Conservation (phyloP, 306 rosid species). For the Fragaria iinumae region DNA sequence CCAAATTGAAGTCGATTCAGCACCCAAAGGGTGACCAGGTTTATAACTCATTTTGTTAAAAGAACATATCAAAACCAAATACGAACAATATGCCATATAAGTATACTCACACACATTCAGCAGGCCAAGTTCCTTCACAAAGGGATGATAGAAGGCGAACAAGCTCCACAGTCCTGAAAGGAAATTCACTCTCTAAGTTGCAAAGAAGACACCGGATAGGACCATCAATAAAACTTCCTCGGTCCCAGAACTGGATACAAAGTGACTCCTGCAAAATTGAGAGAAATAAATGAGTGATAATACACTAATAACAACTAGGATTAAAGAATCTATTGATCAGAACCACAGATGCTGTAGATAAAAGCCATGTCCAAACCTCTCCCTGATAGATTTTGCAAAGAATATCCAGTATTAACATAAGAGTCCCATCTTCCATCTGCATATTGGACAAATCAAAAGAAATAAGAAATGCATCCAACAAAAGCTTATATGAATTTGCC, state of each 20-base stretch:
- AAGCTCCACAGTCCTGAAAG: slow-evolving; percentile 65
- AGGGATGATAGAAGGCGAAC: slow-evolving; percentile 81
- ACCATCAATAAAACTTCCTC: slow-evolving; percentile 79
- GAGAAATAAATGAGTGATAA: slow-evolving; percentile 17
- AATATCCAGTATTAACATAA: slow-evolving; percentile 66
- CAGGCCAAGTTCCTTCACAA: slow-evolving; percentile 91
- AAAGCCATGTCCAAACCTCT: slow-evolving; percentile 75
- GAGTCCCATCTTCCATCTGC: slow-evolving; percentile 70
- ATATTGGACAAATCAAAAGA: slow-evolving; percentile 31
- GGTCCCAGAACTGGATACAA: slow-evolving; percentile 95
- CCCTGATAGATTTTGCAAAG: slow-evolving; percentile 87
- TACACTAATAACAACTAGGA: neutral
- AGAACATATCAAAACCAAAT: slow-evolving; percentile 5
- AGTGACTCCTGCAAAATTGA: slow-evolving; percentile 78
- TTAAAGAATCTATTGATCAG: neutral
- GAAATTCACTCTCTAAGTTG: slow-evolving; percentile 83
- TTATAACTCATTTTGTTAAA: neutral
- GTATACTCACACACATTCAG: slow-evolving; percentile 87
- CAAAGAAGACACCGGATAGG: slow-evolving; percentile 83
- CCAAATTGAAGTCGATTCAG: slow-evolving; percentile 5
- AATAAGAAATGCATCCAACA: slow-evolving; percentile 32
- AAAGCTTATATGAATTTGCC: slow-evolving; percentile 20
- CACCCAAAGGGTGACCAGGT: neutral
- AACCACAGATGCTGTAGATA: slow-evolving; percentile 26
- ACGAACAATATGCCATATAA: slow-evolving; percentile 11